These are phyloP conservation scores for Glycine latifolia DNA, from an alignment of 306 rosid genomes.

Conservation along the genomic window DNA sequence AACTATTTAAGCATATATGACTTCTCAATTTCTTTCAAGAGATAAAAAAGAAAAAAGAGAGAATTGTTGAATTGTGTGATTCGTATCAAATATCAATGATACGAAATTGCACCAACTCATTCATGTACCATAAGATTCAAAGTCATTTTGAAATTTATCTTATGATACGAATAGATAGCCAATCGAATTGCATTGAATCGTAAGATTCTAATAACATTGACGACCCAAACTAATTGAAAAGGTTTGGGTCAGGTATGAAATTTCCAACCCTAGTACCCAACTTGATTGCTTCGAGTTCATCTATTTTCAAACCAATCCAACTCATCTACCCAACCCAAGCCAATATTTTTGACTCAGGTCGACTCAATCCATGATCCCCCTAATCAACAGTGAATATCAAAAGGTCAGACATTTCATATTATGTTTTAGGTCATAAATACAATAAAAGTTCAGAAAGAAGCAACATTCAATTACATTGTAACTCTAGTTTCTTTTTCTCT, in stretches of 20 bases:
- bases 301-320: background rate
- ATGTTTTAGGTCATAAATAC: slow-evolving; percentile 29
- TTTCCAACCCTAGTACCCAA: background rate
- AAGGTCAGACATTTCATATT: slow-evolving; percentile 4
- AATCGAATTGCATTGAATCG: background rate
- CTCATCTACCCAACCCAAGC: background rate
- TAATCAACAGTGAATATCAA: slow-evolving; percentile 14
- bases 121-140: background rate
- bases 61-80: too few relatives aligned
- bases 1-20: too few relatives aligned
- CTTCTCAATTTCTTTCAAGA: too few relatives aligned
- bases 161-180: background rate
- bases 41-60: too few relatives aligned
- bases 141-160: background rate
- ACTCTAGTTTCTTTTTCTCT: slow-evolving; percentile 19
- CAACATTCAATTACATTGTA: slow-evolving; percentile 17
- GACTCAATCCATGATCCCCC: background rate
- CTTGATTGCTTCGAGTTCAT: background rate
- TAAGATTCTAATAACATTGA: background rate
- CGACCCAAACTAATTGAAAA: background rate
- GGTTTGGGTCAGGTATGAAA: background rate
- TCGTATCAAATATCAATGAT: too few relatives aligned
- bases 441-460: slow-evolving; percentile 15
- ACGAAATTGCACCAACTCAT: too few relatives aligned
- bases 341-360: background rate